Percentiles rank a stretch among this genome's conserved stretches.
Conservation (phyloP, 2,329 filamentous ascomycete species). For the Rhinocladiella similis region DNA sequence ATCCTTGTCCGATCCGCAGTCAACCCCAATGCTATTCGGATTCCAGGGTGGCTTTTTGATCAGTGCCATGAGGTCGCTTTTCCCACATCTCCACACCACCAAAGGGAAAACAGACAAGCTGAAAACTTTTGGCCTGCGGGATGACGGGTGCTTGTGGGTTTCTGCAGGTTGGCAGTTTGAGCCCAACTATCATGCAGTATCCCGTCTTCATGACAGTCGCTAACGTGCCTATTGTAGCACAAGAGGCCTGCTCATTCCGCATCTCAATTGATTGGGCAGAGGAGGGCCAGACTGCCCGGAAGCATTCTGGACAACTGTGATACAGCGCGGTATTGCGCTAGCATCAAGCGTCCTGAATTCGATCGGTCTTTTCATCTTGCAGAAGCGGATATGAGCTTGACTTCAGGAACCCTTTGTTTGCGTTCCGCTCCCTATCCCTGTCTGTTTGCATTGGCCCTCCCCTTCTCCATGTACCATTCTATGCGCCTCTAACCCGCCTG, state of each 20-base stretch:
- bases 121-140: slow-evolving; percentile 13
- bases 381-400: slow-evolving; percentile 12
- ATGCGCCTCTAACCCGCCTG: slow-evolving; percentile 12
- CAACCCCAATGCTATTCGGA: slow-evolving; percentile 3
- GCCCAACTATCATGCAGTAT: slow-evolving; percentile 16
- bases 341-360: slow-evolving; percentile 13
- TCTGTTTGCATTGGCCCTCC: slow-evolving; percentile 29
- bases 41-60: slow-evolving; percentile 11
- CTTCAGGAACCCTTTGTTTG: slow-evolving; percentile 30
- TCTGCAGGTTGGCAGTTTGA: slow-evolving; percentile 26
- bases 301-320: slow-evolving; percentile 15
- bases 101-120: slow-evolving; percentile 13
- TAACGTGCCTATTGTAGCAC: slow-evolving; percentile 18
- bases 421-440: slow-evolving; percentile 20
- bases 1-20: background rate
- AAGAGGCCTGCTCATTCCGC: slow-evolving; percentile 11
- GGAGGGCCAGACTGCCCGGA: slow-evolving; percentile 12
- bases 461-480: slow-evolving; percentile 10
- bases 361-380: slow-evolving; percentile 10
- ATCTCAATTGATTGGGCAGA: slow-evolving; percentile 16
- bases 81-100: slow-evolving; percentile 1
- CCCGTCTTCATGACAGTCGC: slow-evolving; percentile 20
- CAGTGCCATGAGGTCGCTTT: background rate
- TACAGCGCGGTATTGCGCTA: slow-evolving; percentile 22
- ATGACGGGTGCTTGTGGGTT: slow-evolving; percentile 10